Evolutionary conservation across 192 early-diverging fungal genomes (phyloP), one percentile per base, ranked within the genome.

Genomic region (Coemansia sp.): DNA sequence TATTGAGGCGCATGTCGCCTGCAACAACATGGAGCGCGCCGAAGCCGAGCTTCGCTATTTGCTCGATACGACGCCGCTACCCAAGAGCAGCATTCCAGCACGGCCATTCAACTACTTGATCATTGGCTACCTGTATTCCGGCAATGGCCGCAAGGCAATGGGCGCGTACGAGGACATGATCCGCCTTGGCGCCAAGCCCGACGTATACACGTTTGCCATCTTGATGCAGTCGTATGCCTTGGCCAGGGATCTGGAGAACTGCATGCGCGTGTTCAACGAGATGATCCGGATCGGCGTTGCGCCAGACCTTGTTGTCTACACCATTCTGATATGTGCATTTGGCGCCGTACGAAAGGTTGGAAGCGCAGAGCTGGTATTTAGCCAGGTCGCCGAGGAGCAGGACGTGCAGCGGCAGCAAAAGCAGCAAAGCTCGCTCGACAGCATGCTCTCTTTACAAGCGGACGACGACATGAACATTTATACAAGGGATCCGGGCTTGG

Each of bases 111-210:
- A 81, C 66, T 59, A 68, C 52, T 14, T 75, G 32, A 81, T 81
- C 30, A 58, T 75, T 6, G 78, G 72, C 11, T 25, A 71, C 39
- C 65, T 81, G 20, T 58, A 66, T 51, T 27, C 36, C 9, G 69
- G 78, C 36, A 54, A 93, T 65, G 93, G 89, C 64, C 45, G 58
- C 25, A 85, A 91, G 60, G 88, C 91, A 1, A 93, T 93, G 63
- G 75, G 69, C 9, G 67, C 92, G 6, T 82, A 94, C 28, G 81
- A 86, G 27, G 88, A 94, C 64, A 96, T 98, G 93, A 74, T 83
- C 9, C 64, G 75, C 0, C 70, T 87, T 55, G 93, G 92, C 22
- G 88, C 93, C 53, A 72, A 78, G 51, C 93, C 94, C 0, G 86
- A 91, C 64, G 62, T 68, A 6, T 70, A 86, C 55, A 94, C 94